phyloP scores from a whole-genome alignment of 768 basidiomycete genomes.

The Pholiota molesta region DNA sequence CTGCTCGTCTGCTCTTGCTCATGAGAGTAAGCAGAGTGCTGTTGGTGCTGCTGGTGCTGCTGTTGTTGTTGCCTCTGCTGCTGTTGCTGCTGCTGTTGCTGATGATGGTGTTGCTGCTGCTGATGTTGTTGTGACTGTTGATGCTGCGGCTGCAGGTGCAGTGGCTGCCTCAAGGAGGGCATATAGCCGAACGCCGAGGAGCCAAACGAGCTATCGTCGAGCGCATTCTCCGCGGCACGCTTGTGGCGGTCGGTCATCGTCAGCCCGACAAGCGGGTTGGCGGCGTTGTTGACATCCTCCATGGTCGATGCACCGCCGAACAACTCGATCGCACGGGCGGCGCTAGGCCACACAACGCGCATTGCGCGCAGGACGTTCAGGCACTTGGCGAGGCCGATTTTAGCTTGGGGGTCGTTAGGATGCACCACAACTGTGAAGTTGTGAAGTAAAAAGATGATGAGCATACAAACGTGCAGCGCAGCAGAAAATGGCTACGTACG shows the following conservation, averaged over 20 bases:
- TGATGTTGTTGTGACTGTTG: not conserved
- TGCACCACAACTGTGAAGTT: constrained; percentile 64
- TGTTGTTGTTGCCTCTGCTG: not conserved
- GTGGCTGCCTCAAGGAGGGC: constrained; percentile 10
- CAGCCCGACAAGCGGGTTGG: constrained; percentile 17
- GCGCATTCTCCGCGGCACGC: constrained; percentile 58
- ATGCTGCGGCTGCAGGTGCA: not conserved
- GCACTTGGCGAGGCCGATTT: constrained; percentile 62
- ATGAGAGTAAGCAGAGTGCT: not conserved
- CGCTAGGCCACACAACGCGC: constrained; percentile 76
- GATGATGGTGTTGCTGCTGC: constrained; percentile 12
- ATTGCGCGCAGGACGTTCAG: constrained; percentile 69
- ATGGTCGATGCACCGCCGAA: constrained; percentile 58
- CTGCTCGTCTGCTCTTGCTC: not conserved
- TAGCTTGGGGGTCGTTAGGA: constrained; percentile 71
- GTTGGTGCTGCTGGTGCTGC: not conserved
- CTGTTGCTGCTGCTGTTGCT: constrained; percentile 5
- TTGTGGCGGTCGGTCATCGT: constrained; percentile 46
- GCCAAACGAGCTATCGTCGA: constrained; percentile 36
- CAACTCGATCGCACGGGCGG: constrained; percentile 73
- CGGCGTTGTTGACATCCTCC: constrained; percentile 17
- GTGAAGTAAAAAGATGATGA: not conserved
- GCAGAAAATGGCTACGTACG: constrained; percentile 45
- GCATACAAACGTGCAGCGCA: not conserved
- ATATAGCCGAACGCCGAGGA: constrained; percentile 13